Evolutionary conservation across 331 rosid genomes (phyloP), one percentile per base, ranked within the genome.

Genomic region (Acacia concinna): DNA sequence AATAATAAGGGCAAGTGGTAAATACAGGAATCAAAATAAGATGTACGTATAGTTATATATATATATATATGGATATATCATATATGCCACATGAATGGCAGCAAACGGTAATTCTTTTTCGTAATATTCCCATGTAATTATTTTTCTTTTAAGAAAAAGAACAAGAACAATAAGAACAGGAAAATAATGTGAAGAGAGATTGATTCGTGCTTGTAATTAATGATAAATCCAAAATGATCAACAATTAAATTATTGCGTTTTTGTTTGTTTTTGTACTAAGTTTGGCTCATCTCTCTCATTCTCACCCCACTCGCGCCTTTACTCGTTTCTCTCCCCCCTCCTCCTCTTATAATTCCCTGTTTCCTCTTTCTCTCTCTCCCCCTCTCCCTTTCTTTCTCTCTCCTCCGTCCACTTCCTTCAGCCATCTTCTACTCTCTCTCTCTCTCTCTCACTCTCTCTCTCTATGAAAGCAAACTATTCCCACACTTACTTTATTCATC

Each of bases 391-490:
- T 66, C 71, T 37, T 2, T 38, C 64, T 64, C 74, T 83, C 82
- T 79, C 75, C 90, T 89, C 91, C 94, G 86, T 84, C 80, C 93
- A 87, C 95, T 85, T 47, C 78, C 91, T 88, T 90, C 94, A 81
- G 93, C 84, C 93, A 90, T 90, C 87, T 88, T 90, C 87, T 90
- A 84, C 94, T 85, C 88, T 25, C 63, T 23, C 63, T 23, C 63
- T 56, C 62, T 82, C 62, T 82, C n/a, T n/a, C n/a, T n/a, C n/a
- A n/a, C 63, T 23, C 63, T 56, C 62, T 82, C 86, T 83, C 77
- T 84, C 90, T 82, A 88, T 88, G 86, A 89, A 89, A 89, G 84
- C 84, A 79, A 81, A 82, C 84, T 82, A 82, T 81, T 84, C 87
- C 82, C 62, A 68, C 74, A 66, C 73, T 76, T 15, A 73, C 75